Evolutionary conservation across 768 basidiomycete species (phyloP), one percentile per base, ranked within the genome.

Genomic region (Auricularia cornea): DNA sequence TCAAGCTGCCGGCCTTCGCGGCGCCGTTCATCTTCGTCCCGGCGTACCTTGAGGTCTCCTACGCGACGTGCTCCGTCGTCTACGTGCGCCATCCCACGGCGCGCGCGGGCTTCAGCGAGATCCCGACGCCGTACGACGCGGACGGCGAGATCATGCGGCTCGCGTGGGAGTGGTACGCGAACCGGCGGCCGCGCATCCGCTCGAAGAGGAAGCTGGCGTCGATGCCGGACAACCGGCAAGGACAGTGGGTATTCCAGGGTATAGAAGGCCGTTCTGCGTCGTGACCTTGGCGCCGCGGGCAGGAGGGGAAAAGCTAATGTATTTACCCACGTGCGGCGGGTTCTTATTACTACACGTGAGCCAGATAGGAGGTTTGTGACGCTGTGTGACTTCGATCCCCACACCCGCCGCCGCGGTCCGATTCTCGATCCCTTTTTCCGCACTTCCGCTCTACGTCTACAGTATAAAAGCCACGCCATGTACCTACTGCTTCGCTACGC

Each of bases 71-170:
- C 74, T 92, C 94, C 2, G 88, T 88, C 16, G 80, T 98, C 60
- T 98, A 96, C 72, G 84, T 98, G 33, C 90, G 97, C 40, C 94
- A 98, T 70, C 97, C 97, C 8, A 97, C 95, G 0, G 97, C 96
- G 0, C 85, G 94, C n/a, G 92, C 94, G 0, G 91, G 91, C 5
- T 94, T 96, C 76, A 92, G 89, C 18, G 97, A 99, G 74, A 89
- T 99, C 40, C 93, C 96, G 5, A 92, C 91, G 3, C 97, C 97
- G 2, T 98, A 90, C 74, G 93, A 95, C 66, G 94, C 97, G 0
- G 95, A 97, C 70, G 97, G 97, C 20, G 91, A 95, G 67, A 80
- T 97, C 14, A 83, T 98, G 65, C 87, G 92, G 63, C 83, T 92
- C 63, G 89, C 92, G 3, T 99, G 97, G 97, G 96, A 96, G 75